These are phyloP conservation scores for Lichina pygmaea DNA, from an alignment of 495 filamentous ascomycete genomes.

Conservation along the genomic window DNA sequence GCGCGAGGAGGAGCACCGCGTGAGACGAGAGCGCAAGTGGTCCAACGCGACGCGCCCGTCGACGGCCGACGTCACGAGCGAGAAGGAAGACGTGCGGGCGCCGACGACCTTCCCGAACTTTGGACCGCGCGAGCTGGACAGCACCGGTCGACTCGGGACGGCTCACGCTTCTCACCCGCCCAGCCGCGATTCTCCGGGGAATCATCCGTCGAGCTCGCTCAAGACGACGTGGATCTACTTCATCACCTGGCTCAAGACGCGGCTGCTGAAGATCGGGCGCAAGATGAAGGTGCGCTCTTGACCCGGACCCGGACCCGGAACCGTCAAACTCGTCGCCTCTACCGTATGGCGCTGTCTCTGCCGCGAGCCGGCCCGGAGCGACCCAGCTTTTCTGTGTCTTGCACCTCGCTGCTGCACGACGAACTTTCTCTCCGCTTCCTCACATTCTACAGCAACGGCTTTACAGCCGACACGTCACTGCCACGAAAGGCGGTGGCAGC, in stretches of 20 bases:
- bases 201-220: neutral
- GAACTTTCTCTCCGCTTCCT: too few relatives aligned
- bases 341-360: too few relatives aligned
- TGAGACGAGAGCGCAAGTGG: neutral
- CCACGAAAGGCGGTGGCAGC: too few relatives aligned
- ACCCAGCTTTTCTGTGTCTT: too few relatives aligned
- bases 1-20: slow-evolving; percentile 1
- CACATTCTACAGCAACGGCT: too few relatives aligned
- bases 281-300: slow-evolving; percentile 5
- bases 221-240: slow-evolving; percentile 21
- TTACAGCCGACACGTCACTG: too few relatives aligned
- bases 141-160: too few relatives aligned
- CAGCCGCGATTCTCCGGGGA: neutral
- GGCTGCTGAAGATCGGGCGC: slow-evolving; percentile 18
- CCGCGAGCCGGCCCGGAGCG: too few relatives aligned
- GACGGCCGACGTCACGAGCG: neutral
- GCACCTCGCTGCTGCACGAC: too few relatives aligned
- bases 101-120: neutral
- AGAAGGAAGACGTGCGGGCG: neutral
- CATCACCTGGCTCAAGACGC: slow-evolving; percentile 20
- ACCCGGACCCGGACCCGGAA: too few relatives aligned
- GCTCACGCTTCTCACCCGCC: neutral
- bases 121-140: neutral
- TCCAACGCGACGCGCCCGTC: neutral
- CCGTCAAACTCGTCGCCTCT: too few relatives aligned